Evolutionary conservation across 106 monocot species (phyloP), one percentile per base, ranked within the genome.

Genomic region (Dendrobium officinale): DNA sequence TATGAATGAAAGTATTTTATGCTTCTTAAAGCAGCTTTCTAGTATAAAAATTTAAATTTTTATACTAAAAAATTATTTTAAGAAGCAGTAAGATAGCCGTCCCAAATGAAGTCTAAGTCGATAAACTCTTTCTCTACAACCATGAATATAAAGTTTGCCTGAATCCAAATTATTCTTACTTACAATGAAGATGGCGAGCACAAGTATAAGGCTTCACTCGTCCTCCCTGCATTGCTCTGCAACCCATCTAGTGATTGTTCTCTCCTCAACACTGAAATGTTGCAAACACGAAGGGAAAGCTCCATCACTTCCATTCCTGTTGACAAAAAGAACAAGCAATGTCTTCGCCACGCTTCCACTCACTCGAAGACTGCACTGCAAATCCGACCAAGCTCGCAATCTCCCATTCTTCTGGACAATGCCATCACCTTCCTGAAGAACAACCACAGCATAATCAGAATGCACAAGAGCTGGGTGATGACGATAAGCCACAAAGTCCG

Each of bases 381-480:
- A 31, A 56, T 96, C 93, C 45, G 88, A 80, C 93, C 90, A 93
- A 40, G 58, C 67, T 51, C 67, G 86, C 56, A 95, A 44, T 2
- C 89, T 81, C 9, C 13, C 13, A 40, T 82, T 58, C 9, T 75
- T 6, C 55, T 78, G 42, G 2, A 15, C 18, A 37, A 75, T 70
- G 17, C 16, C 75, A 29, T 55, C 75, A 11, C 81, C 86, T 54
- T 88, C 82, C 20, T 59, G 31, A 58, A 85, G 42, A 24, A 92
- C 87, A 59, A 92, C 33, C 43, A 89, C 88, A 8, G 86, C 83
- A 76, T 82, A 93, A 49, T 93, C 91, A 0, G 91, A 89, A 70
- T 92, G 95, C 55, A 93, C 89, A 9, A 93, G 84, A 26, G 91
- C 84, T 11, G 95, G 95, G 73, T 96, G 95, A 56, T 93, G 92